Conservation (phyloP, 768 basidiomycete genomes). For the Phlegmacium glaucopus region DNA sequence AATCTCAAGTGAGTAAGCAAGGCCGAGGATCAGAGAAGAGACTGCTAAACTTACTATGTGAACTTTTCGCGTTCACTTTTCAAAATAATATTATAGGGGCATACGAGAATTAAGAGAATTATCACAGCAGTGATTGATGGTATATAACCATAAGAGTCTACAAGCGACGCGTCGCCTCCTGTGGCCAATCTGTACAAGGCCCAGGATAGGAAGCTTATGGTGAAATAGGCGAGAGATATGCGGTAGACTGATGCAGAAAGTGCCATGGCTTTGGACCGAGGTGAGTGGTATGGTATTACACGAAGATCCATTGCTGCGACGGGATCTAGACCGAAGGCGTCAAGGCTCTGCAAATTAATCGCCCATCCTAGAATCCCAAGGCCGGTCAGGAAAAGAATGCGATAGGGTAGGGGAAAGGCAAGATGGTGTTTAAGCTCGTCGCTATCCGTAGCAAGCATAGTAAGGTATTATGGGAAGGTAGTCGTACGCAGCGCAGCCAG, state of each 20-base stretch:
- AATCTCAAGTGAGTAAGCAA: conserved; percentile 3
- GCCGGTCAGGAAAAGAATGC: conserved; percentile 77
- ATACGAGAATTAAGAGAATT: conserved; percentile 53
- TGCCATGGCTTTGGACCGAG: conserved; percentile 33
- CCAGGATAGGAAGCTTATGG: conserved; percentile 70
- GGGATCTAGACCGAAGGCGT: conserved; percentile 71
- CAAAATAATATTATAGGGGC: conserved; percentile 64
- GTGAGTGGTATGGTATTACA: conserved; percentile 25
- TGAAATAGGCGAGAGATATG: conserved; percentile 56
- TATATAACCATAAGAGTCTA: conserved; percentile 76
- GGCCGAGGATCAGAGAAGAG: conserved; percentile 3
- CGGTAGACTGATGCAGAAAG: conserved; percentile 66
- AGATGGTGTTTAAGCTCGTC: conserved; percentile 47
- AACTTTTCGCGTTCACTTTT: conserved; percentile 76
- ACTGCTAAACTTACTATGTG: conserved; percentile 61
- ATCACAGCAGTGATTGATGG: conserved; percentile 65
- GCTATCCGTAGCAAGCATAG: conserved; percentile 14
- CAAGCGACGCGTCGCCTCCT: conserved; percentile 49
- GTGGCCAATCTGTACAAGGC: conserved; percentile 58
- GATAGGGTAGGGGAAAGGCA: conserved; percentile 86
- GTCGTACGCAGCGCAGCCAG: conserved; percentile 4
- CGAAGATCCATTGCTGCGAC: conserved; percentile 66
- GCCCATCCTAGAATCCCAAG: conserved; percentile 90
- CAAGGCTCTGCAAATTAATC: conserved; percentile 84
- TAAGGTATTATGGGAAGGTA: conserved; percentile 10